phyloP scores from a whole-genome alignment of 2,329 filamentous ascomycete species.

The Domatiomyces globalis region DNA sequence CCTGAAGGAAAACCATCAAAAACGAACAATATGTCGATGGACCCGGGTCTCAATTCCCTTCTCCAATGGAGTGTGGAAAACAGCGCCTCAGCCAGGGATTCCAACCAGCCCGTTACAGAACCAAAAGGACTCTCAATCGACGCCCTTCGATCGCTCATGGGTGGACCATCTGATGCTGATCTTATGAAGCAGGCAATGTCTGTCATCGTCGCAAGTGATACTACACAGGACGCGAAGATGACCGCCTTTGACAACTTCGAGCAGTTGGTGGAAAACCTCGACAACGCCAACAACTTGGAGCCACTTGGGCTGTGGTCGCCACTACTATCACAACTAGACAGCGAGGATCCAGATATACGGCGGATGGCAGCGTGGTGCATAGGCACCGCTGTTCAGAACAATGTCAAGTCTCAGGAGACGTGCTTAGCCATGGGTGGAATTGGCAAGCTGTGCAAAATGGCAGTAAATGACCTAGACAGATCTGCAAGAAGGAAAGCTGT shows the following conservation, averaged over 20 bases:
- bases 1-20: not conserved
- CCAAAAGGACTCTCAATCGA: slow-evolving; percentile 48
- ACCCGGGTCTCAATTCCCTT: slow-evolving; percentile 57
- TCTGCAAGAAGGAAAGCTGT: slow-evolving; percentile 72
- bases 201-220: slow-evolving; percentile 48
- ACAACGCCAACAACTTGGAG: slow-evolving; percentile 92
- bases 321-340: slow-evolving; percentile 54
- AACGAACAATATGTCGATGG: slow-evolving; percentile 24
- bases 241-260: slow-evolving; percentile 90
- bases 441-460: slow-evolving; percentile 52
- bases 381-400: slow-evolving; percentile 93
- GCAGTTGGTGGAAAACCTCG: slow-evolving; percentile 77
- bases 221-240: slow-evolving; percentile 60
- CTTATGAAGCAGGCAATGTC: slow-evolving; percentile 78
- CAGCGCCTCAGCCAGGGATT: slow-evolving; percentile 25
- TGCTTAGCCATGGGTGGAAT: slow-evolving; percentile 51
- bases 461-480: slow-evolving; percentile 44
- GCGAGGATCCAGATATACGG: slow-evolving; percentile 57
- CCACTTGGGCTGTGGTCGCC: slow-evolving; percentile 68
- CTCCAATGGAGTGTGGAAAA: slow-evolving; percentile 66
- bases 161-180: slow-evolving; percentile 78
- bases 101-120: slow-evolving; percentile 16
- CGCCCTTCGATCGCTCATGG: slow-evolving; percentile 59
- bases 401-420: slow-evolving; percentile 68
- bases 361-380: slow-evolving; percentile 88